These are phyloP conservation scores for Cladorrhinum samala DNA, from an alignment of 495 filamentous ascomycete species.

Conservation along the genomic window DNA sequence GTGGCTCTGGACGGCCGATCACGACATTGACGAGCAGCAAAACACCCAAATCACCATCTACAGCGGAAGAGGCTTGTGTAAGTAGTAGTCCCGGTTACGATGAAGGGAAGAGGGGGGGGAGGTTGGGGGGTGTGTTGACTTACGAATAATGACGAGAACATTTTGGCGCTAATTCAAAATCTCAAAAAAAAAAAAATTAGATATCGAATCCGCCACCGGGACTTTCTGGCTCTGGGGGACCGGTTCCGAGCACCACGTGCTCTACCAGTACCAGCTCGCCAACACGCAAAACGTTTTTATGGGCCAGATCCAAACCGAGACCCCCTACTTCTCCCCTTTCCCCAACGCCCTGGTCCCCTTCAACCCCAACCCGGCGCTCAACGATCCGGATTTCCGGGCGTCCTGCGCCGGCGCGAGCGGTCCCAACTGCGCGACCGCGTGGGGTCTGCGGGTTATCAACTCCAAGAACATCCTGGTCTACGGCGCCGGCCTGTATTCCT, in stretches of 20 bases:
- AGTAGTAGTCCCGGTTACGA: too few relatives aligned
- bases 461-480: constrained; percentile 56
- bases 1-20: constrained; percentile 91
- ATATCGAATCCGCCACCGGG: constrained; percentile 48
- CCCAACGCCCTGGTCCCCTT: constrained; percentile 58
- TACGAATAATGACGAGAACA: too few relatives aligned
- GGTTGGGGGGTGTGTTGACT: too few relatives aligned
- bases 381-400: constrained; percentile 53
- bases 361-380: constrained; percentile 36
- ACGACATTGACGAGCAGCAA: constrained; percentile 68
- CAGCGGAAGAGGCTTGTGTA: constrained; percentile 58
- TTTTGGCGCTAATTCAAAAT: too few relatives aligned
- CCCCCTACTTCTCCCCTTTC: constrained; percentile 63
- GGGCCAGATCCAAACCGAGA: constrained; percentile 79
- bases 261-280: constrained; percentile 78
- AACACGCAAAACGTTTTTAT: constrained; percentile 64
- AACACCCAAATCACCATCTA: constrained; percentile 67
- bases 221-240: constrained; percentile 63
- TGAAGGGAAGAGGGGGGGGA: too few relatives aligned
- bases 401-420: constrained; percentile 36
- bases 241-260: constrained; percentile 64
- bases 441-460: constrained; percentile 60
- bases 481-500: constrained; percentile 68
- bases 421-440: constrained; percentile 52
- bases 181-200: too few relatives aligned